Evolutionary conservation across 73 alveolate genomes (phyloP).

Genomic region (Paramecium pentaurelia): DNA sequence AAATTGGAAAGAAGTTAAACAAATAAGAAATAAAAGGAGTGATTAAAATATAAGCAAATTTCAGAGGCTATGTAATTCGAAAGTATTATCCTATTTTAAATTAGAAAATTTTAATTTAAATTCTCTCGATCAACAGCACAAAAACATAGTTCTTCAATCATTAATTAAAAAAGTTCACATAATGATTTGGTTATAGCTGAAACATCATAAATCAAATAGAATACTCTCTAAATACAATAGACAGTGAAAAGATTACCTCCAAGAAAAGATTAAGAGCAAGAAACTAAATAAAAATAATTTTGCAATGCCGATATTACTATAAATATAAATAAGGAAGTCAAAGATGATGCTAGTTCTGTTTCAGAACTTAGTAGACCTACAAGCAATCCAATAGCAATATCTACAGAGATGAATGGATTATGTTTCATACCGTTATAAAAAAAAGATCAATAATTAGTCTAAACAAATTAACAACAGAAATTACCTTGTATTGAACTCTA

Average conservation of each 20-base stretch:
- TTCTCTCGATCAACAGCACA: neutral
- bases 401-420: neutral
- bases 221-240: neutral
- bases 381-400: neutral
- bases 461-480: neutral
- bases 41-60: neutral
- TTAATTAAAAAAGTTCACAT: neutral
- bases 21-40: neutral
- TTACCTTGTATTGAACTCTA: neutral
- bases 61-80: neutral
- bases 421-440: neutral
- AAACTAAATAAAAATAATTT: neutral
- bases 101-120: neutral
- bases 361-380: neutral
- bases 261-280: neutral
- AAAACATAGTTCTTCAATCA: constrained; percentile 1
- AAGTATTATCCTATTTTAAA: neutral
- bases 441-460: neutral
- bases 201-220: neutral
- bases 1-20: neutral
- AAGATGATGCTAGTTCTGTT: neutral
- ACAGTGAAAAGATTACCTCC: neutral
- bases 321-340: neutral
- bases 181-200: neutral
- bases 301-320: neutral